phyloP scores from a whole-genome alignment of 106 monocot species.

The Apostasia ramifera region DNA sequence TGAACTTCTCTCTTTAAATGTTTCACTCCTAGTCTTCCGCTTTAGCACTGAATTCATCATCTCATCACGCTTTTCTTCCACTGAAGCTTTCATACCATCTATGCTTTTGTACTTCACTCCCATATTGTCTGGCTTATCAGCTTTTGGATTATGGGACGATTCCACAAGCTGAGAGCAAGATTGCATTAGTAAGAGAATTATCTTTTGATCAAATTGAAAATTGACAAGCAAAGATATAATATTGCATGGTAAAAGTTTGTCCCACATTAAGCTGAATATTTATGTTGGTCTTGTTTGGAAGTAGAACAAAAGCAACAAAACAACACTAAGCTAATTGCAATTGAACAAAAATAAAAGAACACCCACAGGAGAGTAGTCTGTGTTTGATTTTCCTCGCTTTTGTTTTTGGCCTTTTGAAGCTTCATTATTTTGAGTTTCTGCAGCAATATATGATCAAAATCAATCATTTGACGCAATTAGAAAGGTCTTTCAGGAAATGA shows the following conservation, averaged over 20 bases:
- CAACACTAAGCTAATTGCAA: too few relatives aligned
- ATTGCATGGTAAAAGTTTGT: too few relatives aligned
- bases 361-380: constrained; percentile 5
- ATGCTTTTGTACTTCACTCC: not conserved
- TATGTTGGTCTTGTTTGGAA: too few relatives aligned
- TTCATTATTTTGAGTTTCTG: constrained; percentile 1
- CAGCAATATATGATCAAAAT: not conserved
- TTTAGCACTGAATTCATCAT: not conserved
- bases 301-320: too few relatives aligned
- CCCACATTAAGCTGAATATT: too few relatives aligned
- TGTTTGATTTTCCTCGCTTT: constrained; percentile 5
- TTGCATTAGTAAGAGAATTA: not conserved
- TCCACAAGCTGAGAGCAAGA: constrained; percentile 1
- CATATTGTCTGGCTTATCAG: not conserved
- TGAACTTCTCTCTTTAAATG: constrained; percentile 1
- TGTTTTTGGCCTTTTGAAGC: not conserved
- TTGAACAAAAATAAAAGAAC: constrained; percentile 1
- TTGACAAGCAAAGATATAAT: too few relatives aligned
- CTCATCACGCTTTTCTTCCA: not conserved
- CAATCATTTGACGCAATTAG: not conserved
- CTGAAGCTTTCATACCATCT: not conserved
- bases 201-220: too few relatives aligned
- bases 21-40: constrained; percentile 1
- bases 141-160: constrained; percentile 4
- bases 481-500: too few relatives aligned